A percentile compares a stretch with the other conserved stretches of the same genome.
phyloP scores from a whole-genome alignment of 192 early-diverging fungal genomes.

The Anaeromyces robustus region DNA sequence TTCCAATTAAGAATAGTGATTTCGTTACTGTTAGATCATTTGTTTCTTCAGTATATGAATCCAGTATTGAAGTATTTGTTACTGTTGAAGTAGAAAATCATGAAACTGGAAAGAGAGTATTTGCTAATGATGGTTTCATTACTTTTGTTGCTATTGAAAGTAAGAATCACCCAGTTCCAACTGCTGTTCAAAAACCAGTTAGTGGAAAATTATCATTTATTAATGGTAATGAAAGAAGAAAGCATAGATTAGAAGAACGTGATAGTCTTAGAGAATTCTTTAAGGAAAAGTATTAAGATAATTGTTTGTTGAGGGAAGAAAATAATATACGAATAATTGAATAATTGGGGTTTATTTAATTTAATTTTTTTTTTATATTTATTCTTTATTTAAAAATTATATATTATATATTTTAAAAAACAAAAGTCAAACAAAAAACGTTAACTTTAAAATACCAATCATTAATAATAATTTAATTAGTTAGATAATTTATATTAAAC shows the following conservation, averaged over 20 bases:
- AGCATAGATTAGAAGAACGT: background rate
- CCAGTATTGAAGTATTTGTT: slow-evolving; percentile 1
- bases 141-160: slow-evolving; percentile 4
- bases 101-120: background rate
- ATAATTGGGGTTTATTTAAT: too few relatives aligned
- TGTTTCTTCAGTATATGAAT: background rate
- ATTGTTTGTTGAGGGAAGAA: too few relatives aligned
- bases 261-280: background rate
- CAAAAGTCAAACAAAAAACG: too few relatives aligned
- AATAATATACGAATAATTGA: too few relatives aligned
- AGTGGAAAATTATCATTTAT: background rate
- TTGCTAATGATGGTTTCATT: slow-evolving; percentile 4
- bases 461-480: too few relatives aligned
- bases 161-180: background rate
- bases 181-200: background rate
- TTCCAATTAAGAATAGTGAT: background rate
- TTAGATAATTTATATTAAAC: too few relatives aligned
- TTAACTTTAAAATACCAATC: too few relatives aligned
- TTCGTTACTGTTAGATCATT: background rate
- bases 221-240: background rate
- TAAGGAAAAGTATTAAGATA: background rate
- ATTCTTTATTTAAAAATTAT: too few relatives aligned
- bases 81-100: slow-evolving; percentile 1
- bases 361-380: too few relatives aligned
- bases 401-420: too few relatives aligned